These are phyloP conservation scores for Powellomyces hirtus DNA, from an alignment of 192 early-diverging fungal species.

Conservation along the genomic window DNA sequence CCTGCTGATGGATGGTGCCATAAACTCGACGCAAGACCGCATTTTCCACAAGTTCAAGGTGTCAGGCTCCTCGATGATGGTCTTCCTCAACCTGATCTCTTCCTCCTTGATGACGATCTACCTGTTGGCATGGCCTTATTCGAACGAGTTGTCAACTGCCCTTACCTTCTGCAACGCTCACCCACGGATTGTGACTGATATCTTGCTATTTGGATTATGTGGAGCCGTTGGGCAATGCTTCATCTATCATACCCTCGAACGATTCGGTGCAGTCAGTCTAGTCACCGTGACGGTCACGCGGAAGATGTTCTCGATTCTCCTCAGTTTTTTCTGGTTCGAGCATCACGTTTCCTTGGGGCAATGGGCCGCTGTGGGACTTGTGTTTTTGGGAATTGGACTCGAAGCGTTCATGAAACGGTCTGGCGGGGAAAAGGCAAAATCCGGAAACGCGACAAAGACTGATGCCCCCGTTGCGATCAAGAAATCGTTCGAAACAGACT, in stretches of 20 bases:
- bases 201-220: constrained; percentile 85
- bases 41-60: constrained; percentile 82
- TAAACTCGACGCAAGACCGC: constrained; percentile 94
- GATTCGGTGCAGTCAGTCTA: constrained; percentile 83
- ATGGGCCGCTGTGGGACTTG: constrained; percentile 81
- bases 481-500: too few species aligned
- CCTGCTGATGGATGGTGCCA: constrained; percentile 89
- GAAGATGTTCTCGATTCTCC: constrained; percentile 92
- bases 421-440: too few species aligned
- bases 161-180: constrained; percentile 71
- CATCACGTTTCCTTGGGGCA: constrained; percentile 76
- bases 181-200: constrained; percentile 78
- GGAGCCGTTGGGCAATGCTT: constrained; percentile 98
- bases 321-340: constrained; percentile 86
- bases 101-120: constrained; percentile 70
- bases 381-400: constrained; percentile 72
- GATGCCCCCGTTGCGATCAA: too few species aligned
- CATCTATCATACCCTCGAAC: constrained; percentile 91
- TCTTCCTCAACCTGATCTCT: constrained; percentile 88
- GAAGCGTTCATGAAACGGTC: constrained; percentile 34
- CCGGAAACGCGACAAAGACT: too few species aligned
- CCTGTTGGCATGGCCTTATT: constrained; percentile 71
- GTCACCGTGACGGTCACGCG: constrained; percentile 96
- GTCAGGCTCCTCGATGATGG: constrained; percentile 94
- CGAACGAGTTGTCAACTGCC: constrained; percentile 72